Evolutionary conservation across 2,329 filamentous ascomycete genomes (phyloP).

Genomic region (Sclerotinia spermophila): DNA sequence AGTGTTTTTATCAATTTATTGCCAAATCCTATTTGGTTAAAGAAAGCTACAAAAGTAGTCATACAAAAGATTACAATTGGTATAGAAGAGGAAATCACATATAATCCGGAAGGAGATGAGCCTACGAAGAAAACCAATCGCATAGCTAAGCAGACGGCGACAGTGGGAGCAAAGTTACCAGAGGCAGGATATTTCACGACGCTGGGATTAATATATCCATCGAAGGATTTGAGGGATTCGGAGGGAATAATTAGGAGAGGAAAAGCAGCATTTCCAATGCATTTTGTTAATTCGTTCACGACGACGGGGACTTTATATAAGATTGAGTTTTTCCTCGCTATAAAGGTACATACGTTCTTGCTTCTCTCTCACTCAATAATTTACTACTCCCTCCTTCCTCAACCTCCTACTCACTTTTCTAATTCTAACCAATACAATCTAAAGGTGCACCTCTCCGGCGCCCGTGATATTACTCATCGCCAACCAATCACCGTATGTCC

Average conservation of each 20-base stretch:
- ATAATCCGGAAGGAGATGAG: conserved; percentile 95
- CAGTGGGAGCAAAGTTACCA: conserved; percentile 78
- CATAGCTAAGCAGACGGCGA: conserved; percentile 77
- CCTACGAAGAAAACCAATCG: conserved; percentile 86
- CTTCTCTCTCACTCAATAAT: neutral
- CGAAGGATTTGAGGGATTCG: conserved; percentile 79
- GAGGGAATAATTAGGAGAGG: conserved; percentile 85
- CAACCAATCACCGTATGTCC: conserved; percentile 96
- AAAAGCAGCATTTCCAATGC: conserved; percentile 83
- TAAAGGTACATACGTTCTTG: conserved; percentile 64
- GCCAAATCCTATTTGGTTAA: conserved; percentile 87
- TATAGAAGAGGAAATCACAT: conserved; percentile 98
- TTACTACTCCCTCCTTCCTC: neutral
- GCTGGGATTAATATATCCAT: conserved; percentile 83
- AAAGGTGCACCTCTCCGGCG: conserved; percentile 82
- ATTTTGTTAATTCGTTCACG: conserved; percentile 85
- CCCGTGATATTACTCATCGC: conserved; percentile 81
- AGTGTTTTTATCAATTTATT: conserved; percentile 93
- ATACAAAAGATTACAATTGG: conserved; percentile 91
- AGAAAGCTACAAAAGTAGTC: conserved; percentile 84
- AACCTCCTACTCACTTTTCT: neutral
- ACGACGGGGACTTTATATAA: conserved; percentile 94
- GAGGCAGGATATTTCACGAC: conserved; percentile 93
- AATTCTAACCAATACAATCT: conserved; percentile 22
- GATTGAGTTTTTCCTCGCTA: conserved; percentile 92